Percentiles rank a stretch among this genome's conserved stretches.
These are phyloP conservation scores for Colletotrichum acutatum DNA, from an alignment of 2,329 filamentous ascomycete genomes.

Conservation along the genomic window DNA sequence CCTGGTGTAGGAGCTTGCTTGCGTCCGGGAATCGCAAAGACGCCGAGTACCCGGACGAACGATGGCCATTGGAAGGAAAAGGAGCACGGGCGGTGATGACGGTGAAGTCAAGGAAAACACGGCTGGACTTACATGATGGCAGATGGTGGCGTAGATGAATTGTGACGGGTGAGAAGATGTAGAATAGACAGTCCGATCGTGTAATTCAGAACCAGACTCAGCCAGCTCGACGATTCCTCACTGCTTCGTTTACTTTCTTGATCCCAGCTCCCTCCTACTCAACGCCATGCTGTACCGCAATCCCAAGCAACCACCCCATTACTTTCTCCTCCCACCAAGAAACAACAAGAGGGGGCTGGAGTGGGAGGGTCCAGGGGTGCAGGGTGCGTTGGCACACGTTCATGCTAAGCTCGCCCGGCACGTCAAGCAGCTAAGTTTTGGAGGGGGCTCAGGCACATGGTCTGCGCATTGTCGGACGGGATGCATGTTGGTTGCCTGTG, in stretches of 20 bases:
- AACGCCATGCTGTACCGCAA: neutral
- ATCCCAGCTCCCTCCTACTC: neutral
- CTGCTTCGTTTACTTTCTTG: neutral
- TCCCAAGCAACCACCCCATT: neutral
- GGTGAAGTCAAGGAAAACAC: neutral
- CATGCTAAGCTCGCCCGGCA: conserved; percentile 25
- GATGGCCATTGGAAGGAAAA: neutral
- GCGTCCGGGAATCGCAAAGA: conserved; percentile 1
- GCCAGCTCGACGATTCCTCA: neutral
- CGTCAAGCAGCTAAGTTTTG: conserved; percentile 17
- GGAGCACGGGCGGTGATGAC: neutral
- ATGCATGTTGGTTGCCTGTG: conserved; percentile 15
- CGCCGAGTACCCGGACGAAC: conserved; percentile 2
- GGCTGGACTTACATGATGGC: conserved; percentile 27
- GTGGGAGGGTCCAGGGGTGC: neutral
- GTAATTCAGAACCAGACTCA: neutral
- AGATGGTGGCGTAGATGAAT: conserved; percentile 20
- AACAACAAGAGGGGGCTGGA: neutral
- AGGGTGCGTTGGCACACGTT: conserved; percentile 7
- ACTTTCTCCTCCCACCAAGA: neutral
- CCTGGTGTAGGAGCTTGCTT: neutral
- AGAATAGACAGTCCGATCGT: neutral
- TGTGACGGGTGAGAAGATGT: neutral
- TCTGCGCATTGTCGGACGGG: conserved; percentile 9
- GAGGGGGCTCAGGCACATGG: neutral